Evolutionary conservation across 305 asterid genomes (phyloP).

Genomic region (Striga hermonthica): DNA sequence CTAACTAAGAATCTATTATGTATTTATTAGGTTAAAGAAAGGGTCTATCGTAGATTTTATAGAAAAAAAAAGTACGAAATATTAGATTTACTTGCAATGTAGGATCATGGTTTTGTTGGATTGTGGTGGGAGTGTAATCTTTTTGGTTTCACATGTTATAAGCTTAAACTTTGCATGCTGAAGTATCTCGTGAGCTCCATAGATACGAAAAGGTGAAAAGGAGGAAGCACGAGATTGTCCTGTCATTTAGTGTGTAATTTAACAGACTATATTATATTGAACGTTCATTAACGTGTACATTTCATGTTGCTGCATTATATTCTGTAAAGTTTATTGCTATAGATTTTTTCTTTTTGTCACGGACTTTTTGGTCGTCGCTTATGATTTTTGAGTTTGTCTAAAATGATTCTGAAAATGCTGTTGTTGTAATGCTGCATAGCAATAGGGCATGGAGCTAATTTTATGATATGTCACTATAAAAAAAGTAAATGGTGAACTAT

Average conservation of each 20-base stretch:
- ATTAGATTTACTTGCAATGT: too few species aligned
- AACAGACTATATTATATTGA: neutral
- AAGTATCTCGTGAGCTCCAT: too few species aligned
- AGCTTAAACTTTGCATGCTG: too few species aligned
- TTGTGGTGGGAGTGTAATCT: too few species aligned
- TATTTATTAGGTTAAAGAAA: too few species aligned
- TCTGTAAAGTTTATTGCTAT: neutral
- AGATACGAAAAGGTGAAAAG: neutral
- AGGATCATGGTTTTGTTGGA: too few species aligned
- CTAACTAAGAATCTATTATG: too few species aligned
- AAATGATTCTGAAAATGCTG: slow-evolving; percentile 5
- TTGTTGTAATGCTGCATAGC: neutral
- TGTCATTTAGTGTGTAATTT: neutral
- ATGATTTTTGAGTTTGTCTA: neutral
- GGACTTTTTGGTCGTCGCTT: neutral
- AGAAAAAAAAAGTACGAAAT: too few species aligned
- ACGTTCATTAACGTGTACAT: neutral
- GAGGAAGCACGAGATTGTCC: neutral
- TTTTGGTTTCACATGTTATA: too few species aligned
- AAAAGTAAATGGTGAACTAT: neutral
- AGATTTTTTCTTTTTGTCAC: neutral
- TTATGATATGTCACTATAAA: neutral
- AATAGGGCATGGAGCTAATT: neutral
- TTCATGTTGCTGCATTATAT: neutral
- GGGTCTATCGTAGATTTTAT: too few species aligned